phyloP scores from a whole-genome alignment of 768 basidiomycete species.

The Boletus bicolor region DNA sequence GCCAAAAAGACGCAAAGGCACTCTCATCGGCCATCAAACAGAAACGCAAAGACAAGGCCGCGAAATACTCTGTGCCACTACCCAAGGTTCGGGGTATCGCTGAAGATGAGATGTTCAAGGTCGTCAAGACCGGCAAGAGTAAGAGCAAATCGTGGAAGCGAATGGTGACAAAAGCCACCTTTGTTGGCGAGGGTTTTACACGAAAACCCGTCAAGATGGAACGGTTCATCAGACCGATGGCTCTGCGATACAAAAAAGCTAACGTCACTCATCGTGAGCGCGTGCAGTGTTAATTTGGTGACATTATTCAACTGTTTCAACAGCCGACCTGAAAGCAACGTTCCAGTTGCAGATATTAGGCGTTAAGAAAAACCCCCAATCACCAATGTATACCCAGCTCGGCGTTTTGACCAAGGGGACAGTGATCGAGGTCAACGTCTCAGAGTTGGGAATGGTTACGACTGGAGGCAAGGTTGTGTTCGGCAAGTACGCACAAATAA shows the following conservation, averaged over 20 bases:
- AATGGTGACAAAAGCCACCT: conserved; percentile 99
- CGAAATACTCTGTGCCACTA: conserved; percentile 94
- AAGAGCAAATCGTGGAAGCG: conserved; percentile 98
- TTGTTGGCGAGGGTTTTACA: conserved; percentile 97
- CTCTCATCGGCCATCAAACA: conserved; percentile 96
- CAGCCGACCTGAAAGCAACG: conserved; percentile 96
- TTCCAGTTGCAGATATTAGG: conserved; percentile 98
- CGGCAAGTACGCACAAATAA: conserved; percentile 91
- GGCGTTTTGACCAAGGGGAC: conserved; percentile 99
- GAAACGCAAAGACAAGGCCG: conserved; percentile 98
- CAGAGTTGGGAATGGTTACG: conserved; percentile 95
- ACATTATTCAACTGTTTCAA: background rate
- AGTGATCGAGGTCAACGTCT: conserved; percentile 98
- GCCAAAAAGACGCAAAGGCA: conserved; percentile 97
- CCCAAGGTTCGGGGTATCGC: conserved; percentile 98
- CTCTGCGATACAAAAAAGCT: conserved; percentile 94
- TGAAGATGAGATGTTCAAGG: conserved; percentile 99
- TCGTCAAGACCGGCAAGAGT: conserved; percentile 94
- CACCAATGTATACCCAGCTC: conserved; percentile 94
- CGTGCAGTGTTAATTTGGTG: background rate
- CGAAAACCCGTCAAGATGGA: conserved; percentile 99
- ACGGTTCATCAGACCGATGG: conserved; percentile 96
- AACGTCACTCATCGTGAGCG: conserved; percentile 97
- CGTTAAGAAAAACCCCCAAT: conserved; percentile 99
- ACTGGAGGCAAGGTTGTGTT: conserved; percentile 94